Conservation (phyloP, 805 yeast species). For the Metschnikowia hibisci region DNA sequence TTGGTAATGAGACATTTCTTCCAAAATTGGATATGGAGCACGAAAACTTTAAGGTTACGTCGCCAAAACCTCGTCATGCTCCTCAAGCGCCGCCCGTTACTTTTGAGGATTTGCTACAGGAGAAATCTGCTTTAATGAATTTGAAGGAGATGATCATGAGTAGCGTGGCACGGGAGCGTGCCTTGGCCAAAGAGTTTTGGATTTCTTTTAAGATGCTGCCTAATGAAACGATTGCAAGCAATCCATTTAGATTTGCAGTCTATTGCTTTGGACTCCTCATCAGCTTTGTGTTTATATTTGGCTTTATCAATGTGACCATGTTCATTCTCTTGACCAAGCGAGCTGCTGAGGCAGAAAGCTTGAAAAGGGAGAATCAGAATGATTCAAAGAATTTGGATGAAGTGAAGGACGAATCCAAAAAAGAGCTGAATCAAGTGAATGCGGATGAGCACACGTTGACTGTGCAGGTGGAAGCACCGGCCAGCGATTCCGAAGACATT, state of each 20-base stretch:
- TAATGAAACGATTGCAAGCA: conserved; percentile 34
- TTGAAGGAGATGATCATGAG: not conserved
- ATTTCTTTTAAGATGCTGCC: conserved; percentile 45
- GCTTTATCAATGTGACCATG: conserved; percentile 36
- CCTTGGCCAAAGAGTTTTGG: conserved; percentile 31
- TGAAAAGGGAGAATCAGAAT: conserved; percentile 4
- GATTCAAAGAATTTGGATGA: not conserved
- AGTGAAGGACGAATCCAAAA: not conserved
- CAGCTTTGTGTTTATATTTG: conserved; percentile 40
- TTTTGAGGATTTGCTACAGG: conserved; percentile 33
- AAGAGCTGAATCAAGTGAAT: too few relatives aligned
- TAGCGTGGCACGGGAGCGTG: conserved; percentile 16
- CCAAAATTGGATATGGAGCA: conserved; percentile 53
- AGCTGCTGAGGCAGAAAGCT: conserved; percentile 7
- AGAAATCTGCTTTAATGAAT: conserved; percentile 7
- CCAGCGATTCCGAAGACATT: conserved; percentile 12
- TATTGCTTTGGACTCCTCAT: conserved; percentile 43
- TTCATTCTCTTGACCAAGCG: conserved; percentile 15
- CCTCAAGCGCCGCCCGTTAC: conserved; percentile 44
- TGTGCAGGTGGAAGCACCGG: not conserved
- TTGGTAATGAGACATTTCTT: conserved; percentile 73
- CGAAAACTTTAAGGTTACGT: conserved; percentile 34
- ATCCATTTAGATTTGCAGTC: conserved; percentile 50
- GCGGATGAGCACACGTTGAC: not conserved
- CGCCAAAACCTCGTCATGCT: conserved; percentile 39